Percentiles rank a stretch among this genome's conserved stretches.
These are phyloP conservation scores for Achlya hypogyna DNA, from an alignment of 352 stramenopile species.

Conservation along the genomic window DNA sequence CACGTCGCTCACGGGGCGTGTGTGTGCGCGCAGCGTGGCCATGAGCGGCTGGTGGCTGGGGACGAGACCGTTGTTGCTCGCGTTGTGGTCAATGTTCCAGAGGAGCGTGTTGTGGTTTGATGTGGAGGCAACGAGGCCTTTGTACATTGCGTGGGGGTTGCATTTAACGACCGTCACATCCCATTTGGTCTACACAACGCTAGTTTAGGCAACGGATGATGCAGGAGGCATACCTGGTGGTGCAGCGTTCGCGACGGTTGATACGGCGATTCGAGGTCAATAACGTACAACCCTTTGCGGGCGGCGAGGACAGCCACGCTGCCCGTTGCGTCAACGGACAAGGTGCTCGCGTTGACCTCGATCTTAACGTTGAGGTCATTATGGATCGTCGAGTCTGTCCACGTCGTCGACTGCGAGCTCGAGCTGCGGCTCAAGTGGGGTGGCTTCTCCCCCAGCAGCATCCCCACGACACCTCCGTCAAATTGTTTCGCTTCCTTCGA, in stretches of 20 bases:
- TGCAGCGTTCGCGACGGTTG: constrained; percentile 46
- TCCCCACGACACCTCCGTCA: neutral
- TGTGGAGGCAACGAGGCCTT: constrained; percentile 59
- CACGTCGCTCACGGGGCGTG: constrained; percentile 62
- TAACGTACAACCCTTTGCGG: constrained; percentile 56
- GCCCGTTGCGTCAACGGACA: constrained; percentile 68
- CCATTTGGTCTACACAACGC: constrained; percentile 42
- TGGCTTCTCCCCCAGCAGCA: neutral
- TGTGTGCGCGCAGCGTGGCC: constrained; percentile 63
- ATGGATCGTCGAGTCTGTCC: constrained; percentile 30
- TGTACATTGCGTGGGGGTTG: constrained; percentile 58
- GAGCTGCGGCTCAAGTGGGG: neutral
- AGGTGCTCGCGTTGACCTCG: constrained; percentile 52
- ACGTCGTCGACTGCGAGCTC: constrained; percentile 1
- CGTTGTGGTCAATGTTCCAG: constrained; percentile 48
- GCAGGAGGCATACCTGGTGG: constrained; percentile 29
- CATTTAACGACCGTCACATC: constrained; percentile 74
- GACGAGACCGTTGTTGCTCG: constrained; percentile 7
- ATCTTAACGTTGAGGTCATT: constrained; percentile 48
- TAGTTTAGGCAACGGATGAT: neutral
- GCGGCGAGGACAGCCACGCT: constrained; percentile 52
- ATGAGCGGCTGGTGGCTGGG: constrained; percentile 43
- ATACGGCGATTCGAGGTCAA: constrained; percentile 63
- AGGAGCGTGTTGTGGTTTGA: constrained; percentile 77
- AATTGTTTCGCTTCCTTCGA: neutral